phyloP scores from a whole-genome alignment of 345 rosid species.

The Cardamine occulta region DNA sequence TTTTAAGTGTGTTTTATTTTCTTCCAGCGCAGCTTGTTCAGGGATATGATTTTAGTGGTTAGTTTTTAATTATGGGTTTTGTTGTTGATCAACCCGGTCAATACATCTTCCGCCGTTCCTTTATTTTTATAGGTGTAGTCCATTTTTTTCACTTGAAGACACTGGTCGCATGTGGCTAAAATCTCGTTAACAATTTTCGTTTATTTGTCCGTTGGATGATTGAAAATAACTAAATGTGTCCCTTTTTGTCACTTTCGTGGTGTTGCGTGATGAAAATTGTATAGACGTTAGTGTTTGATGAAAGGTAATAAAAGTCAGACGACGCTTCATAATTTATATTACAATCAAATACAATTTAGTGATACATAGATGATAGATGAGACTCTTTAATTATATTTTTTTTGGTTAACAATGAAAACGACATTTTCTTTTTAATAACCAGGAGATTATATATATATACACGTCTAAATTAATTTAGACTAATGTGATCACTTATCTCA shows the following conservation, averaged over 20 bases:
- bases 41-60: constrained; percentile 13
- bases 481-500: background rate
- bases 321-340: background rate
- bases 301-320: background rate
- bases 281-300: background rate
- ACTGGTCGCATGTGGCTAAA: background rate
- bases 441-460: too few species aligned
- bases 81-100: background rate
- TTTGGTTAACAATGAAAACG: background rate
- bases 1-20: background rate
- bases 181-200: background rate
- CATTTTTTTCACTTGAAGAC: background rate
- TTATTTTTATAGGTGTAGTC: background rate
- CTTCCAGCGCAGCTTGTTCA: background rate
- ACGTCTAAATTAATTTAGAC: background rate
- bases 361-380: background rate
- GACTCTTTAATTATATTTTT: background rate
- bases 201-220: constrained; percentile 6
- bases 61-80: background rate
- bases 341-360: background rate
- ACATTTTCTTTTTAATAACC: too few species aligned
- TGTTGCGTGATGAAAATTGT: background rate
- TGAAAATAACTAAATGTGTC: background rate
- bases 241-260: background rate
- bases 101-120: background rate